A percentile compares a stretch with the other conserved stretches of the same genome.
Conservation (phyloP, 805 yeast species). For the Kuraishia floccosa region DNA sequence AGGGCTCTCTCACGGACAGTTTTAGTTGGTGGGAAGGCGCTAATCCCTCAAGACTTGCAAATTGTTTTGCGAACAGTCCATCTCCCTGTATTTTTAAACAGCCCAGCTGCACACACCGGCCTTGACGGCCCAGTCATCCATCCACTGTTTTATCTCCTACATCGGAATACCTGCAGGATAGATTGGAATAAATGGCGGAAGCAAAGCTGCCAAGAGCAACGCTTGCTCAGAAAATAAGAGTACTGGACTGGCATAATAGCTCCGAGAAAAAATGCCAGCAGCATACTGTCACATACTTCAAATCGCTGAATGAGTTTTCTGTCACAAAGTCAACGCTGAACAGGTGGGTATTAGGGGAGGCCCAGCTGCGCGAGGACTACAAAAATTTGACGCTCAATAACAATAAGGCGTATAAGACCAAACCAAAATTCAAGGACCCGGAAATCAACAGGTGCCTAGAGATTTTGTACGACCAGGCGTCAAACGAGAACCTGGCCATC, state of each 20-base stretch:
- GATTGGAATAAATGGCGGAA: not conserved
- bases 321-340: constrained; percentile 25
- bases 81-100: too few relatives aligned
- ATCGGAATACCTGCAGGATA: too few relatives aligned
- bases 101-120: too few relatives aligned
- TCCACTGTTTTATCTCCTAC: too few relatives aligned
- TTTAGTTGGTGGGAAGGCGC: too few relatives aligned
- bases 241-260: constrained; percentile 21
- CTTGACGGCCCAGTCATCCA: too few relatives aligned
- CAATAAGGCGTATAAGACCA: constrained; percentile 16
- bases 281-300: constrained; percentile 21
- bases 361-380: constrained; percentile 16
- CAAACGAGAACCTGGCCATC: constrained; percentile 15
- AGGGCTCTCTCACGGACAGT: too few relatives aligned
- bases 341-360: constrained; percentile 25
- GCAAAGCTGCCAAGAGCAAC: constrained; percentile 21
- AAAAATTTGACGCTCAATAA: constrained; percentile 14
- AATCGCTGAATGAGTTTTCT: constrained; percentile 15
- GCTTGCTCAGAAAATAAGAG: constrained; percentile 22
- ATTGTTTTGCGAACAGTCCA: too few relatives aligned
- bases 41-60: too few relatives aligned
- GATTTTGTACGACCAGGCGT: constrained; percentile 21
- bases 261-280: constrained; percentile 21
- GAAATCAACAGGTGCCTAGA: constrained; percentile 23
- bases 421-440: constrained; percentile 19